Evolutionary conservation across 305 asterid species (phyloP), one percentile per base, ranked within the genome.

Genomic region (Fraxinus floribunda): DNA sequence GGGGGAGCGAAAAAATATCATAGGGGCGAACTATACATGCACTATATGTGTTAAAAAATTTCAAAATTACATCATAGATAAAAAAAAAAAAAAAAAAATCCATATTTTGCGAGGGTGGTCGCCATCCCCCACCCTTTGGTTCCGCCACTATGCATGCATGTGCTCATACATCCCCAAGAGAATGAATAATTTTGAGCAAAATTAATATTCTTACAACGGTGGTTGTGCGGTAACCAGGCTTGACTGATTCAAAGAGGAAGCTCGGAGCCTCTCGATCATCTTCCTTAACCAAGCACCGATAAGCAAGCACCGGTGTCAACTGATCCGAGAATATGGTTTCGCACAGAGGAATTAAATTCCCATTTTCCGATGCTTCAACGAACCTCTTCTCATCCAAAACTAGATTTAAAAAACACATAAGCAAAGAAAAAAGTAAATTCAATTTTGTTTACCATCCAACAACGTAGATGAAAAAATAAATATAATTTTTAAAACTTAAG

Each of bases 231-330:
- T 87, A 84, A 77, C 97, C 92, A 78, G 97, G 95, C 83, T 94
- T 97, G 0, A 92, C 97, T 0, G 98, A 95, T 80, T 95, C 99
- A 52, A 92, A 95, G 9, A 95, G 85, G 84, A 95, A 95, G 87
- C 98, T 95, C 0, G 99, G 98, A 81, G 95, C 90, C 44, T 95
- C 97, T 60, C 91, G 82, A 29, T 95, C 99, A n/a, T 93, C 97
- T 84, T 95, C 97, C 74, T 90, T 91, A 75, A 95, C 98, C 84
- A 94, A 88, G 86, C 99, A 95, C 36, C 98, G 93, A 83, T 95
- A 94, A 35, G 99, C 98, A 79, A 95, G 91, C 84, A 94, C 96
- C 24, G 98, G 98, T 3, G 98, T 95, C 86, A 95, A 84, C 49
- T 92, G 96, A 90, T 95, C 99, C 39, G 98, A 93, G 89, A 95